Evolutionary conservation across 2,329 filamentous ascomycete genomes (phyloP), one percentile per base, ranked within the genome.

Genomic region (Stagonosporopsis vannaccii): DNA sequence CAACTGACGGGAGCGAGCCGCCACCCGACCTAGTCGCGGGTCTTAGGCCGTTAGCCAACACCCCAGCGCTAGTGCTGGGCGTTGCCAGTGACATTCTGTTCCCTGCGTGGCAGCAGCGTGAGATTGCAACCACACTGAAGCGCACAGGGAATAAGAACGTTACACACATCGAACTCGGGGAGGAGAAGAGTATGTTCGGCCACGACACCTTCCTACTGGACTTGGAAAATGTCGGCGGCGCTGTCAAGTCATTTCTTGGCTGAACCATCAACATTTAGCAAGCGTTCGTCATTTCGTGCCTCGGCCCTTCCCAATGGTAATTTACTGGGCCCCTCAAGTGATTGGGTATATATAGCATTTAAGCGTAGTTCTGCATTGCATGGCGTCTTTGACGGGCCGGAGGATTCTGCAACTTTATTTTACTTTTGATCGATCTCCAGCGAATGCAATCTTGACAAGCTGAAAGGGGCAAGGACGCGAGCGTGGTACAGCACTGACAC

Each of bases 151-250:
- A 97, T 70, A 82, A 85, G 59, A 86, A 85, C 28, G 93, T 99
- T 0, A 89, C 87, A 40, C 92, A 99, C 76, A 85, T 95, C 13
- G 95, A 99, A 79, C 80, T 99, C 45, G 95, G 93, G 30, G 92
- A 98, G 79, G 92, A 98, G 78, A 86, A 95, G 77, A 97, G 92
- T 69, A 78, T 96, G 68, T 99, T 99, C 74, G 95, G 95, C 0
- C 95, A 99, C 71, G 95, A 99, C 73, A 98, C 94, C 0, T 99
- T 99, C 74, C 77, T 99, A 70, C 79, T 99, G 39, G 95, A 99
- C 77, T 78, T 98, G 54, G 88, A 97, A 78, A 90, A 97, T 66
- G 91, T 99, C 45, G 95, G 95, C 4, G 92, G 92, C 0, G 90
- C 88, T 45, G 80, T 99, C 42, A 87, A 87, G 67, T 84, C 84